phyloP scores from a whole-genome alignment of 129 eudicot genomes.

The Chrysanthemum seticuspe region DNA sequence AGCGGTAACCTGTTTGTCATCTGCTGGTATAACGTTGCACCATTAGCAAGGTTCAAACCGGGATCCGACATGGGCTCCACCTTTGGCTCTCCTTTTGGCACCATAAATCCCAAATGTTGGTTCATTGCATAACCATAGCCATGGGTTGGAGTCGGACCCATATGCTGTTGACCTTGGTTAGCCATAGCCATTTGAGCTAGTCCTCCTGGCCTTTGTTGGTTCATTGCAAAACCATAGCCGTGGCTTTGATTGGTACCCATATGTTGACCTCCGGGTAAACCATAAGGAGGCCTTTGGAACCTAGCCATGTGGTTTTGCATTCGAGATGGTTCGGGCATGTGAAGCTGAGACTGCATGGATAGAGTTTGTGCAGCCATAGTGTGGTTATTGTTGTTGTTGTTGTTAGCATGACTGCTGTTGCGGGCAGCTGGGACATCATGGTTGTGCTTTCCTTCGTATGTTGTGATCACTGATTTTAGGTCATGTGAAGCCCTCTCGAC shows the following conservation, averaged over 20 bases:
- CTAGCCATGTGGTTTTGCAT: conserved; percentile 50
- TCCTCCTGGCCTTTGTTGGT: conserved; percentile 36
- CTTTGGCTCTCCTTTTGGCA: conserved; percentile 70
- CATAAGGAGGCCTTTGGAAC: conserved; percentile 51
- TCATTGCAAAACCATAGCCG: conserved; percentile 59
- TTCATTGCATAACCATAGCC: conserved; percentile 26
- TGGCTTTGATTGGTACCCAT: conserved; percentile 36
- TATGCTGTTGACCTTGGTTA: conserved; percentile 47
- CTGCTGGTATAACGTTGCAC: conserved; percentile 58
- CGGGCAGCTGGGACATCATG: conserved; percentile 92
- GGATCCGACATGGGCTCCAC: conserved; percentile 64
- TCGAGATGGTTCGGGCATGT: conserved; percentile 61
- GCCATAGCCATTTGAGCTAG: conserved; percentile 57
- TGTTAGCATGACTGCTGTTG: conserved; percentile 55
- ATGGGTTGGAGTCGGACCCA: conserved; percentile 31
- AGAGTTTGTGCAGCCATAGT: conserved; percentile 31
- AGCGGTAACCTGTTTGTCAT: conserved; percentile 60
- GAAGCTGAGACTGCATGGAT: conserved; percentile 36
- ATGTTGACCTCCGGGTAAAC: conserved; percentile 35
- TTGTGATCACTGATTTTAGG: conserved; percentile 80
- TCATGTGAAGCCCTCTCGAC: conserved; percentile 92
- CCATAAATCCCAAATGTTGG: conserved; percentile 48
- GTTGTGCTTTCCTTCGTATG: conserved; percentile 92
- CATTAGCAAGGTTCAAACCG: conserved; percentile 37
- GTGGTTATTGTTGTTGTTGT: conserved; percentile 34